Base-by-base conservation (phyloP, 805 yeast genomes). In the Pichia sporocuriosa region DNA sequence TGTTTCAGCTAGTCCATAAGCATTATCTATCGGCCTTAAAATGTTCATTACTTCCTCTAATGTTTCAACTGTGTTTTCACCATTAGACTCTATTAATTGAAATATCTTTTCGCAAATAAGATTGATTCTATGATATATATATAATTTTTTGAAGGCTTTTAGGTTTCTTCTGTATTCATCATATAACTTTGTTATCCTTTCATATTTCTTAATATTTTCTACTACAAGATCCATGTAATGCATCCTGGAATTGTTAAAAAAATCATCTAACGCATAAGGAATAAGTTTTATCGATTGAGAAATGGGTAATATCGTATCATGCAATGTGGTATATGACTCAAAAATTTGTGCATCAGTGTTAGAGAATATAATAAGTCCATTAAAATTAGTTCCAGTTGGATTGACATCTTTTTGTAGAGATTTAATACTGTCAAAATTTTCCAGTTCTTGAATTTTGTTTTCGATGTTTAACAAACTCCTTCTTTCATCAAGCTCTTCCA, bases 61-160 rank as follows among this genome's bases (percentile, higher is more conserved):
- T 27, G 12, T 32, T 16, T 36, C 35, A 24, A 21, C 19, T 24
- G 57, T 58, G 19, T 47, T 40, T 35, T 55, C 59, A 9, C 48
- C 45, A 23, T 59, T 50, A 24, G 59, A 44, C 30, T 46, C 58
- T 1, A 56, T 51, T 4, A 70, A 53, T 46, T 76, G 76, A 3
- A 62, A 55, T 33, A 75, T 62, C 39, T 65, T 70, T 22, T 61
- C 60, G 46, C 79, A 77, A 2, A 79, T 62, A 20, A 69, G 69
- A 47, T 65, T 60, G 85, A 86, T 81, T 53, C 77, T 68, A 23
- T 62, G 55, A 44, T 77, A 80, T 4, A 81, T 65, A 23, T 72
- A 49, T 32, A 73, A 75, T 4, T 43, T 46, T 49, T 72, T 71
- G 45, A 80, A 59, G 6, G 55, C 59, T 3, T 55, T 54, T 12